Base-by-base conservation (phyloP, 129 eudicot species). In the Chrysanthemum lavandulifolium region DNA sequence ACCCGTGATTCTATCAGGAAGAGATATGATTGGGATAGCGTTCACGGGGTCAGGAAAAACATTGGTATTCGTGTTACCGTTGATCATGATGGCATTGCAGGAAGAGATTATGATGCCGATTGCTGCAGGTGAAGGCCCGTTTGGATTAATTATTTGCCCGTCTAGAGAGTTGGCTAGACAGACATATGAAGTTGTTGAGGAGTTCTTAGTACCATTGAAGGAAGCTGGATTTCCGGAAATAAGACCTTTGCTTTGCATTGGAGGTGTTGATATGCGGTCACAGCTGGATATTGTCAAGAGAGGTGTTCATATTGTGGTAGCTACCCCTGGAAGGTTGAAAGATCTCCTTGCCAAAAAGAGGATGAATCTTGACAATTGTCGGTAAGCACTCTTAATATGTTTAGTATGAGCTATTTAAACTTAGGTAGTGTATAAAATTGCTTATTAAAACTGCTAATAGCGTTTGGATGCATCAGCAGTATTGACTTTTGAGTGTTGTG, bases 241-340 rank as follows among this genome's bases (percentile, higher is more conserved):
- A 57, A 70, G 92, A 8, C 89, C 96, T 0, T 76, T 89, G 81
- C 96, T 86, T 56, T 86, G 92, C 8, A 86, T 89, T 69, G 91
- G 96, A 10, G 89, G 96, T 25, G 82, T 89, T 40, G 96, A 89
- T 78, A 89, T 84, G 91, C 68, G 85, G 62, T 74, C 86, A 3
- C 94, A 92, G 56, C 64, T 92, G 69, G 97, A 89, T 50, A 80
- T 86, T 12, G 96, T 92, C 16, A 92, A 81, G 65, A 86, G 56
- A 79, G 93, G 97, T 53, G 96, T 92, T 10, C 97, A 92, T 69
- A 89, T 89, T 18, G 97, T 92, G 3, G 96, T 92, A 79, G 97
- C 96, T 51, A 89, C 96, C 52, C 96, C 97, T 43, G 97, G 96
- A 8, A 82, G 97, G 74, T 77, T 92, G 59, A 92, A 92, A 83